Base-by-base conservation (phyloP, 306 rosid genomes). In the Lathyrus oleraceus region DNA sequence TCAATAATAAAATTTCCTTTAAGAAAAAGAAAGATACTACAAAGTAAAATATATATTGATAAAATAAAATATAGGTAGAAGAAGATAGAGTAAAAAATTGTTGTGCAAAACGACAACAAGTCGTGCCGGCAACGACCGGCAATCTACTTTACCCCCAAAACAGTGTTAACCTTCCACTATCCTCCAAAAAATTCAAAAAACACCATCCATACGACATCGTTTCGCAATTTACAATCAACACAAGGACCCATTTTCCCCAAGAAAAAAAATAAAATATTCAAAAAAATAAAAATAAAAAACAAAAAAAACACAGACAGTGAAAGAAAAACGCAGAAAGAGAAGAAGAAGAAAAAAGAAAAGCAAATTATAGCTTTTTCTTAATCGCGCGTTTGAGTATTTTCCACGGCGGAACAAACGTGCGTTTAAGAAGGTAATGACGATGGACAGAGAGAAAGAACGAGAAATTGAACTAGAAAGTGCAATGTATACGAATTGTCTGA, bases 371-470 rank as follows among this genome's bases (percentile, higher is more conserved):
- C 57, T 49, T 49, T 49, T 49, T 19, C 25, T 49, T 0, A 49
- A 49, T 17, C 57, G 57, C 27, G 57, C 57, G 57, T 49, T 35
- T 35, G 39, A 32, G 39, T 35, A 7, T 1, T 7, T 6, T 35
- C 39, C 2, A 35, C 39, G 39, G 39, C 10, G 39, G 39, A 35
- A 35, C 39, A 35, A 35, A 35, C 39, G 39, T 35, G 39, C 39
- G 39, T 35, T 35, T 35, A 6, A 35, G 83, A 25, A 76, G 85
- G 90, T 67, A 77, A 94, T 94, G 97, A 90, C 98, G 83, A 91
- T 95, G 99, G 99, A 91, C 81, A 87, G 99, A 83, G 97, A 95
- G 83, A 95, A 95, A 79, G 99, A 95, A 87, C 82, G 99, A 81
- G 99, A 95, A 86, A 89, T 89, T 36, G 99, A 95, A 88, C 89